Percentiles rank a stretch among this genome's conserved stretches.
These are phyloP conservation scores for Boletus insuetus DNA, from an alignment of 768 basidiomycete species.

Conservation along the genomic window DNA sequence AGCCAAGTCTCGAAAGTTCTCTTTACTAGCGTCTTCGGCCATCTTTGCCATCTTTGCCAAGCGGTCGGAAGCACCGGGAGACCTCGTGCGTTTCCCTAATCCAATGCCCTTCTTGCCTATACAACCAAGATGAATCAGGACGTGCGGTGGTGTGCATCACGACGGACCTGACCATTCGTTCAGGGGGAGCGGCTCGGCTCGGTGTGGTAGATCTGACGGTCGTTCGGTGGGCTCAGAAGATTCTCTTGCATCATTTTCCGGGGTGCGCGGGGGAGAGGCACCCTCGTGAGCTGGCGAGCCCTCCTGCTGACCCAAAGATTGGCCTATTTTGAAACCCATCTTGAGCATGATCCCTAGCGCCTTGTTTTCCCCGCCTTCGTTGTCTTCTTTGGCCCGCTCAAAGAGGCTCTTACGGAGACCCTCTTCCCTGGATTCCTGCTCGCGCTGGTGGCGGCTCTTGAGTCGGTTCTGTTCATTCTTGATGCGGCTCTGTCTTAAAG, in stretches of 20 bases:
- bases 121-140: slow-evolving; percentile 9
- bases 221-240: neutral
- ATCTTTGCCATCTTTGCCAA: slow-evolving; percentile 70
- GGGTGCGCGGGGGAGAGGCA: neutral
- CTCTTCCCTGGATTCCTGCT: slow-evolving; percentile 72
- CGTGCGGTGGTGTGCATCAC: neutral
- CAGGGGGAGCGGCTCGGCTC: slow-evolving; percentile 67
- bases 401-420: slow-evolving; percentile 80
- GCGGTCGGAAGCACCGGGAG: slow-evolving; percentile 61
- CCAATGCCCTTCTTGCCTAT: slow-evolving; percentile 86
- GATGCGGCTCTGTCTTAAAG: slow-evolving; percentile 49
- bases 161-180: slow-evolving; percentile 79
- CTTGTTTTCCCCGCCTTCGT: slow-evolving; percentile 53
- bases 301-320: slow-evolving; percentile 58
- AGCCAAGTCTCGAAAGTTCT: slow-evolving; percentile 66
- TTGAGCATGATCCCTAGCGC: slow-evolving; percentile 90
- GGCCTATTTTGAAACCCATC: slow-evolving; percentile 89
- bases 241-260: slow-evolving; percentile 2
- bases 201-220: slow-evolving; percentile 36
- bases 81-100: slow-evolving; percentile 61
- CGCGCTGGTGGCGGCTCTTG: slow-evolving; percentile 63
- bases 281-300: slow-evolving; percentile 5
- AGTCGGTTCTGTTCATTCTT: slow-evolving; percentile 67
- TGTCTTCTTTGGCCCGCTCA: slow-evolving; percentile 67
- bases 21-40: slow-evolving; percentile 50